These are phyloP conservation scores for Candida neerlandica DNA, from an alignment of 1,139 yeast species.

Conservation along the genomic window DNA sequence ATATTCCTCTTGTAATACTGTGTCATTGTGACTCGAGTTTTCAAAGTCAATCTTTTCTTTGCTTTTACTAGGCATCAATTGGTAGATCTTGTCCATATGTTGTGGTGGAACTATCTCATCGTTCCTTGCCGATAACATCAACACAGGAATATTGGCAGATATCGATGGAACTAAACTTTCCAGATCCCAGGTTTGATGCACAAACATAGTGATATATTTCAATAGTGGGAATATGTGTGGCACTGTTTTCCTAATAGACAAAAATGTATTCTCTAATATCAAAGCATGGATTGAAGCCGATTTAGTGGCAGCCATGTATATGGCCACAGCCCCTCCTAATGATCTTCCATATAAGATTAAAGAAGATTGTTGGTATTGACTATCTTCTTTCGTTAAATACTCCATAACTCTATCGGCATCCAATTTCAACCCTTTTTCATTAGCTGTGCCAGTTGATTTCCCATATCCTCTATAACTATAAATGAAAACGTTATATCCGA, in stretches of 20 bases:
- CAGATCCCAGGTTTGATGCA: constrained; percentile 85
- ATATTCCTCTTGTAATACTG: constrained; percentile 69
- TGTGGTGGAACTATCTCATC: constrained; percentile 93
- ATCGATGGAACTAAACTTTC: constrained; percentile 60
- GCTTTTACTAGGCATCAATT: constrained; percentile 44
- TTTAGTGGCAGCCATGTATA: constrained; percentile 70
- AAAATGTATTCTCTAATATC: constrained; percentile 83
- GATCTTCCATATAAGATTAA: constrained; percentile 84
- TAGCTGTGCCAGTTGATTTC: constrained; percentile 73
- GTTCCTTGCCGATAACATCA: constrained; percentile 70
- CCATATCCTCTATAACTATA: constrained; percentile 96
- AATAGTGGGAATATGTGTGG: constrained; percentile 81
- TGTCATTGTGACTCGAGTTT: constrained; percentile 76
- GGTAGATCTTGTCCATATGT: constrained; percentile 71
- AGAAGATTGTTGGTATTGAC: constrained; percentile 53
- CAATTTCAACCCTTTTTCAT: constrained; percentile 75
- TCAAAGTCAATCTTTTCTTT: constrained; percentile 58
- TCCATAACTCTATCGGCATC: constrained; percentile 80
- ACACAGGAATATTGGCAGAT: constrained; percentile 59
- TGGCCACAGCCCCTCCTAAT: constrained; percentile 93
- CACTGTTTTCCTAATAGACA: constrained; percentile 75
- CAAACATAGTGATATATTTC: constrained; percentile 57
- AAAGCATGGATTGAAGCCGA: constrained; percentile 57
- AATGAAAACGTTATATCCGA: constrained; percentile 78
- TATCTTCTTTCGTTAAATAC: constrained; percentile 55